These are phyloP conservation scores for Hamigera avellanea DNA, from an alignment of 495 filamentous ascomycete genomes.

Conservation along the genomic window DNA sequence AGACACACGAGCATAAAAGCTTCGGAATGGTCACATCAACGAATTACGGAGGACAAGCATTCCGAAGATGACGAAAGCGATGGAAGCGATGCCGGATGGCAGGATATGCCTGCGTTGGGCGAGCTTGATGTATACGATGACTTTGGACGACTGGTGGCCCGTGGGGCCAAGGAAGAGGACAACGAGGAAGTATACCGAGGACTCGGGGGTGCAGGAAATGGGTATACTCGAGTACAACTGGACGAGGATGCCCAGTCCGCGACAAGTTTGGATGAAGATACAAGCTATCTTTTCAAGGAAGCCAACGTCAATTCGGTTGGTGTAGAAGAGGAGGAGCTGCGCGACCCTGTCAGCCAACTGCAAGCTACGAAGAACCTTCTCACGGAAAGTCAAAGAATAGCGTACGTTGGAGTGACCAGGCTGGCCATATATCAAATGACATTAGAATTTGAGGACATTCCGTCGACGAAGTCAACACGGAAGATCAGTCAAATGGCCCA, in stretches of 20 bases:
- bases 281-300: conserved; percentile 83
- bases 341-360: conserved; percentile 80
- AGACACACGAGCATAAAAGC: conserved; percentile 21
- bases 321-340: conserved; percentile 66
- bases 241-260: conserved; percentile 91
- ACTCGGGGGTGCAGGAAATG: conserved; percentile 80
- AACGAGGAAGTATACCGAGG: conserved; percentile 60
- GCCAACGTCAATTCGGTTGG: conserved; percentile 43
- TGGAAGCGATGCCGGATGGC: conserved; percentile 62
- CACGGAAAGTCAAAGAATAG: conserved; percentile 90
- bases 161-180: conserved; percentile 59
- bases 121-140: conserved; percentile 94
- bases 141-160: conserved; percentile 73
- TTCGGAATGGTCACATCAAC: conserved; percentile 91
- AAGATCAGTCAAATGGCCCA: conserved; percentile 55
- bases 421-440: conserved; percentile 69
- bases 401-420: conserved; percentile 84
- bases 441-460: conserved; percentile 47
- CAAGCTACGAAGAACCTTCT: conserved; percentile 93
- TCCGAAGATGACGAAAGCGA: conserved; percentile 27
- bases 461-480: conserved; percentile 41
- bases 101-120: conserved; percentile 86
- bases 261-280: conserved; percentile 96
- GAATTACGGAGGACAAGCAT: conserved; percentile 46
- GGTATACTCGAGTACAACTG: conserved; percentile 84